Base-by-base conservation (phyloP, 148 eudicot genomes). In the Rhododendron kiyosumense region DNA sequence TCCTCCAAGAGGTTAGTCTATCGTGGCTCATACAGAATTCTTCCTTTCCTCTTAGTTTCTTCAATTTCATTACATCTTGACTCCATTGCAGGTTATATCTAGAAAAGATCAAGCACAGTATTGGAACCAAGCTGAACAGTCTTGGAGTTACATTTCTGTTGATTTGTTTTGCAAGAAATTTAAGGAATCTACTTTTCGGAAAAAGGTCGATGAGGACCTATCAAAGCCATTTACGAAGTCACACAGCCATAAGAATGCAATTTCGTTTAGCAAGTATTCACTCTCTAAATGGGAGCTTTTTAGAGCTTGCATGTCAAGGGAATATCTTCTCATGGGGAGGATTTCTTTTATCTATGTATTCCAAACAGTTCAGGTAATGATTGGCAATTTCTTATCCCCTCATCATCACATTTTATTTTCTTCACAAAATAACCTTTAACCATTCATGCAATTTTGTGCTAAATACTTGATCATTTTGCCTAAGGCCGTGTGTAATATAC, bases 31-130 rank as follows among this genome's bases (percentile, higher is more conserved):
- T 85, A 78, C n/a, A 59, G 65, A 28, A 18, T 59, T 45, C 28
- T 45, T 79, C 13, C 59, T 76, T n/a, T 82, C 0, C 73, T 81
- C 67, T 90, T 48, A 28, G 11, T n/a, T 51, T 61, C 34, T 48
- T 59, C 28, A 45, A 67, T 15, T 11, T 15, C 20, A 14, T 32
- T 36, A 74, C 74, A 1, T 65, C 20, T 9, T 51, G 17, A 65
- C 28, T 78, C 2, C 24, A 24, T 81, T 54, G 81, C 88, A 94
- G 96, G 97, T 94, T 65, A 89, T 93, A 52, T 94, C 99, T 28
- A 93, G 89, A 85, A 96, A 92, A 85, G 99, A 96, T 89, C 99
- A 96, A 86, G 88, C 88, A 51, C 93, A 95, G 49, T 95, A 94
- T 78, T 95, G 95, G 98, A 81, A 84, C 82, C 81, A 36, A 78